Conservation (phyloP, 129 eudicot genomes). For the Logfia minima region DNA sequence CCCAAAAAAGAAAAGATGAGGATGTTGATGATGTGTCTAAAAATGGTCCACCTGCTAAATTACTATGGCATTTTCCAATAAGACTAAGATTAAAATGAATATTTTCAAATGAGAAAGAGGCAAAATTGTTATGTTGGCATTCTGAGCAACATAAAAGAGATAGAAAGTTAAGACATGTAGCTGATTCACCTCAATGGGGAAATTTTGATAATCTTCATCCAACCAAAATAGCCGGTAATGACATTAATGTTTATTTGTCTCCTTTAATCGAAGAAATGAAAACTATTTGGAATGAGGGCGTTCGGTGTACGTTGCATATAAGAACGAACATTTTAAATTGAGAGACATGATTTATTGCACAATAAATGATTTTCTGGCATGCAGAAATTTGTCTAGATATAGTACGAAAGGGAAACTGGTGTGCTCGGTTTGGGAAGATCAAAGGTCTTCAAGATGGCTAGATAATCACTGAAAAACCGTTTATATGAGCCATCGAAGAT, state of each 20-base stretch:
- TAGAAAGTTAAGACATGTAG: background rate
- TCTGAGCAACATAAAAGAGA: background rate
- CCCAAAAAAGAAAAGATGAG: too few species aligned
- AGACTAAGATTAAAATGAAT: too few species aligned
- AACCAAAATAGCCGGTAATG: too few species aligned
- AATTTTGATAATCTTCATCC: background rate
- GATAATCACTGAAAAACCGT: background rate
- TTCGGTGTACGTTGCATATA: too few species aligned
- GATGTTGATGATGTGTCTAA: too few species aligned
- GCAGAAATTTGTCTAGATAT: too few species aligned
- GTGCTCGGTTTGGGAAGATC: background rate
- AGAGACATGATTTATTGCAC: background rate
- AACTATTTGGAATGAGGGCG: too few species aligned
- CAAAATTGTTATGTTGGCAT: background rate
- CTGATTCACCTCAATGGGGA: background rate
- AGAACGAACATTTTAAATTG: too few species aligned
- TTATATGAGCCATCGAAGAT: background rate
- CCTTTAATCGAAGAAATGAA: too few species aligned
- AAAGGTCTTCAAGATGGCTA: background rate
- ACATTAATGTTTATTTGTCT: too few species aligned
- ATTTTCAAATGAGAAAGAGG: background rate
- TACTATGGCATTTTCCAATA: background rate
- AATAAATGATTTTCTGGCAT: constrained; percentile 2
- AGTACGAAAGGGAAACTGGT: background rate
- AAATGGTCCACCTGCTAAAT: too few species aligned